A percentile compares a stretch with the other conserved stretches of the same genome.
Evolutionary conservation across 2,329 filamentous ascomycete genomes (phyloP).

Genomic region (Ceratocystis variospora): DNA sequence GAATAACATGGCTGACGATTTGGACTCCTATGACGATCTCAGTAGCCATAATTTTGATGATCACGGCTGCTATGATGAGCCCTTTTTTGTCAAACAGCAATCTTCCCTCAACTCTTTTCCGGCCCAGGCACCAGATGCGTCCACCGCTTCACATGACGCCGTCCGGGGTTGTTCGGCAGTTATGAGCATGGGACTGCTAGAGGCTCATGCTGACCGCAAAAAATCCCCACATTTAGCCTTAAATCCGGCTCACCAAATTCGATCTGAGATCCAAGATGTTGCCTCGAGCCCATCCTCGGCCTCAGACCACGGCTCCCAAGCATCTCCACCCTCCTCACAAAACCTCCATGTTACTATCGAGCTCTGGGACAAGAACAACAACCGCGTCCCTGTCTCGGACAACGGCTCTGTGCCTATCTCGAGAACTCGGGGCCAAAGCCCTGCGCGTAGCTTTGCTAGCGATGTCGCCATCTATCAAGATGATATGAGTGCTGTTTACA

Average conservation of each 20-base stretch:
- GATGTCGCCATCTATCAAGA: constrained; percentile 14
- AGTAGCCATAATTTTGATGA: neutral
- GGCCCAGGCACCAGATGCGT: neutral
- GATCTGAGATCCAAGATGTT: neutral
- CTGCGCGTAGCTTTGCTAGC: constrained; percentile 13
- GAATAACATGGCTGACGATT: neutral
- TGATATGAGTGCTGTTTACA: constrained; percentile 12
- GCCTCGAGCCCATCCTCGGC: neutral
- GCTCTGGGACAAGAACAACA: neutral
- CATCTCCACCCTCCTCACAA: neutral
- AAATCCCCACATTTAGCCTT: neutral
- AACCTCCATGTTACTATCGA: neutral
- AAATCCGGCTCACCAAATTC: neutral
- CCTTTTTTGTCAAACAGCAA: neutral
- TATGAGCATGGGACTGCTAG: neutral
- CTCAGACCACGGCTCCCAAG: neutral
- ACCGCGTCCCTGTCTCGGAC: neutral
- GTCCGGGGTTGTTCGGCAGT: neutral
- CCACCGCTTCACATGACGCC: neutral
- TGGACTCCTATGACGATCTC: neutral
- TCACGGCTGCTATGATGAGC: neutral
- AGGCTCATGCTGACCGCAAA: neutral
- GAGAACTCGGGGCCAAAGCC: neutral
- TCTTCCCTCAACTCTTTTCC: neutral
- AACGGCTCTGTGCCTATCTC: neutral